Percentiles rank a stretch among this genome's conserved stretches.
Evolutionary conservation across 2,329 filamentous ascomycete species (phyloP).

Genomic region (Zarea fungicola): DNA sequence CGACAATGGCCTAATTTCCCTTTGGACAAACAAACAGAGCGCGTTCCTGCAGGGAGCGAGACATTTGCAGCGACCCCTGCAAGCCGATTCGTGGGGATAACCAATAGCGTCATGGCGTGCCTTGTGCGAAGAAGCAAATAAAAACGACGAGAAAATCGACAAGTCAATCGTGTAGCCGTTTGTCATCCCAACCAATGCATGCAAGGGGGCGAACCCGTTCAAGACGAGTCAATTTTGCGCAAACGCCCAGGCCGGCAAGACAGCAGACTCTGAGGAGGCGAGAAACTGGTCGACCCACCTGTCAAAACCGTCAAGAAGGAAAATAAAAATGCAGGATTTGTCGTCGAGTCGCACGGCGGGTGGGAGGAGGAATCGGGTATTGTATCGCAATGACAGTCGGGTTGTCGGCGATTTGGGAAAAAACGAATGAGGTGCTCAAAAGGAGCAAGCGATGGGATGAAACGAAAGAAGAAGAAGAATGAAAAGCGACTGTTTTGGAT

Average conservation of each 20-base stretch:
- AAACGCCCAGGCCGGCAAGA: background rate
- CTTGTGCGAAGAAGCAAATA: background rate
- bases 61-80: background rate
- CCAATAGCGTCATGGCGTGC: background rate
- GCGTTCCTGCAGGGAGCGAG: background rate
- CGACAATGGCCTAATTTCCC: no score
- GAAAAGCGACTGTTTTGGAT: no score
- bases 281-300: slow-evolving; percentile 1
- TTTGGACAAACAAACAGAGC: background rate
- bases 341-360: background rate
- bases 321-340: background rate
- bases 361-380: background rate
- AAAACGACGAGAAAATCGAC: no score
- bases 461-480: no score
- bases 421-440: no score
- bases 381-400: background rate
- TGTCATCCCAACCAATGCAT: no score
- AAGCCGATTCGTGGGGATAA: background rate
- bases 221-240: background rate
- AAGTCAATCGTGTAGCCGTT: no score
- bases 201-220: slow-evolving; percentile 1
- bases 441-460: no score
- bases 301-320: slow-evolving; percentile 1
- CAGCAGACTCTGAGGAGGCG: slow-evolving; percentile 1
- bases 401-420: no score